Base-by-base conservation (phyloP, 495 filamentous ascomycete species). In the Beverwykella pulmonaria region DNA sequence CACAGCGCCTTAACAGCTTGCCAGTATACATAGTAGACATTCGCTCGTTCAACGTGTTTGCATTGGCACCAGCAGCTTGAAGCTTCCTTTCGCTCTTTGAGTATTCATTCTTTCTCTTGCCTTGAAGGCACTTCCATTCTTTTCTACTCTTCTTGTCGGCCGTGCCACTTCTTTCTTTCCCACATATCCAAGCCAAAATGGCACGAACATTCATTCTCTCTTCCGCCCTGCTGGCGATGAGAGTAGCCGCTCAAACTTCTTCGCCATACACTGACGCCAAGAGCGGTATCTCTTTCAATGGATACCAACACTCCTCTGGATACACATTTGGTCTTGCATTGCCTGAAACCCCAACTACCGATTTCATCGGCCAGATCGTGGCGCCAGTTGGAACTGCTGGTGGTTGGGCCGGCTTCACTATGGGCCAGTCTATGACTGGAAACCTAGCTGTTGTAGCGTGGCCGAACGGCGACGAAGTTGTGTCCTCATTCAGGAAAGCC, bases 281-380 rank as follows among this genome's bases (percentile, higher is more conserved):
- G 12, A 77, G 74, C 32, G 75, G 77, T 15, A 79, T 80, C 26
- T 67, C 68, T 30, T 79, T 75, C 68, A 74, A 79, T 65, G 66
- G 72, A 29, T 72, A 66, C 34, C 72, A 74, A 22, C 39, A 68
- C 23, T 36, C 63, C 25, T 71, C 59, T 47, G 77, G 76, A 17
- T 79, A 69, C 59, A 73, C 71, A 55, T 80, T 78, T 57, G 70
- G 73, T 61, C 62, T 79, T 39, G 74, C 75, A 5, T 61, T 80
- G n/a, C 77, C 78, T 19, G 62, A 73, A 30, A 69, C 27, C 17
- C 72, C 73, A 30, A 67, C 65, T 10, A 67, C 69, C 39, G 75
- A 78, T 68, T 78, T 80, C 61, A 76, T 80, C 63, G 77, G 73
- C 54, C 78, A 79, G 56, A 62, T 80, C 47, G 69, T 70, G 20